Evolutionary conservation across 345 rosid genomes (phyloP).

Genomic region (Xanthoceras sorbifolium): DNA sequence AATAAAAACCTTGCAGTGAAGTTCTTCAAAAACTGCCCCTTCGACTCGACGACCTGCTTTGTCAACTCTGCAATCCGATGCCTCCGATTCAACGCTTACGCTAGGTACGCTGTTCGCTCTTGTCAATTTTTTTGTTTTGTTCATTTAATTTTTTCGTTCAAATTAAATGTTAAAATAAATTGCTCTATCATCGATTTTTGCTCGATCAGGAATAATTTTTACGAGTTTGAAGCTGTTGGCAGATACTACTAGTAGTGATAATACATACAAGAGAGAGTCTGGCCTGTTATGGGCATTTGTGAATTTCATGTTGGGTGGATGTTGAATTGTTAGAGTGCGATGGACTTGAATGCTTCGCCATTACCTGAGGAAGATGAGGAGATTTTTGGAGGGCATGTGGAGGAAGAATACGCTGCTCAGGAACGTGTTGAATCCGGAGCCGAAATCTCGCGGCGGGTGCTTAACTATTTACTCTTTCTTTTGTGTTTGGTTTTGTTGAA

Average conservation of each 20-base stretch:
- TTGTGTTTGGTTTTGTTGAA: neutral
- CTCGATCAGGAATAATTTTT: neutral
- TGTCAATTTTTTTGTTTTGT: neutral
- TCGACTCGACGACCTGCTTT: neutral
- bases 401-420: conserved; percentile 44
- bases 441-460: conserved; percentile 74
- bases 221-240: neutral
- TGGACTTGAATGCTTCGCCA: conserved; percentile 80
- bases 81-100: neutral
- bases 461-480: neutral
- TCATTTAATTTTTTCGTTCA: neutral
- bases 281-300: neutral
- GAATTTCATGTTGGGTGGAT: conserved; percentile 18
- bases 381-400: conserved; percentile 41
- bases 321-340: conserved; percentile 75
- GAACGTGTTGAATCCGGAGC: conserved; percentile 64
- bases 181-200: neutral
- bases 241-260: too few species aligned
- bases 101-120: neutral
- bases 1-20: neutral
- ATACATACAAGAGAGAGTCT: too few species aligned
- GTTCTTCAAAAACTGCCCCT: neutral
- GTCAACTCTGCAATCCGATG: neutral
- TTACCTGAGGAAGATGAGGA: conserved; percentile 84
- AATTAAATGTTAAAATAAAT: neutral